These are phyloP conservation scores for Stachybotrys echinatus DNA, from an alignment of 2,329 filamentous ascomycete genomes.

Conservation along the genomic window DNA sequence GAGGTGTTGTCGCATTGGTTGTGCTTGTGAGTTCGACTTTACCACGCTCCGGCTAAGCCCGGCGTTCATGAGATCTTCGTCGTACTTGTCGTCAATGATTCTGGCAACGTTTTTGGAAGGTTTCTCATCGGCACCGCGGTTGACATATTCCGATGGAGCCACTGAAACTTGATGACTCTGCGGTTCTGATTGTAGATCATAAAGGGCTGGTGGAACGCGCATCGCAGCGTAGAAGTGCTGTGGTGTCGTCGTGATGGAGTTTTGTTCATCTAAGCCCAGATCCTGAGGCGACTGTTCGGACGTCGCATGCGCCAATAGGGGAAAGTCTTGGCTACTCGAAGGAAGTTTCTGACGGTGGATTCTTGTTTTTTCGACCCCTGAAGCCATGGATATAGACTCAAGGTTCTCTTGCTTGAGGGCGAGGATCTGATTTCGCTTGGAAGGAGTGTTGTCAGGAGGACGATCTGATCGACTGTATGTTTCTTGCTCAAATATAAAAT, in stretches of 20 bases:
- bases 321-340: too few species aligned
- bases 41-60: background rate
- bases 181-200: background rate
- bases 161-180: background rate
- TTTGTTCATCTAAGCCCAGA: background rate
- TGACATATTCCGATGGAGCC: background rate
- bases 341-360: too few species aligned
- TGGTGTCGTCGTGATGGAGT: slow-evolving; percentile 13
- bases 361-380: background rate
- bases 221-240: slow-evolving; percentile 18
- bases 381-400: background rate
- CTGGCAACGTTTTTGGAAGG: background rate
- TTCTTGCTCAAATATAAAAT: too few species aligned
- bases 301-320: too few species aligned
- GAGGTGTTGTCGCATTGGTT: background rate
- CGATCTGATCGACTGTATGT: too few species aligned
- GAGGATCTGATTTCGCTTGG: background rate
- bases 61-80: background rate
- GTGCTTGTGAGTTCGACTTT: background rate
- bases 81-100: background rate
- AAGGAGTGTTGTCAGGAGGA: background rate
- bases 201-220: slow-evolving; percentile 8
- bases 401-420: background rate
- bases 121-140: background rate
- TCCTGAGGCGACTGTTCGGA: background rate